A percentile compares a stretch with the other conserved stretches of the same genome.
These are phyloP conservation scores for Cryptococcus neoformans DNA, from an alignment of 1,284 basidiomycete genomes.

Conservation along the genomic window DNA sequence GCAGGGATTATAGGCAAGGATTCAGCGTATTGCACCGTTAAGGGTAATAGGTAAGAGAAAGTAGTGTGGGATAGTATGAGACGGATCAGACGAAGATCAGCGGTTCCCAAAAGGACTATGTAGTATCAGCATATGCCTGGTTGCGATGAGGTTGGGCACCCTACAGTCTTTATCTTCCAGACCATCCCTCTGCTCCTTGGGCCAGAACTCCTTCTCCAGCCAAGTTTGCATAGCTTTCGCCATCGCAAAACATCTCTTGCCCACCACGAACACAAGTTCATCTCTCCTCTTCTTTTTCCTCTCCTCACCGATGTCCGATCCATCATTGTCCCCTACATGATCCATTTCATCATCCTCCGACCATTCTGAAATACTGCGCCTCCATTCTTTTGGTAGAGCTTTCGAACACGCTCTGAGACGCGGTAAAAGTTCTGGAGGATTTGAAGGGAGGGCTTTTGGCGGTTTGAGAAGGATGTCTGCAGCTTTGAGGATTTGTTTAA, in stretches of 20 bases:
- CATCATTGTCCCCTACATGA: slow-evolving; percentile 9
- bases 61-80: slow-evolving; percentile 27
- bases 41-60: slow-evolving; percentile 22
- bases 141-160: neutral
- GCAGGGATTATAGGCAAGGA: slow-evolving; percentile 9
- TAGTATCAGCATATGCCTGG: neutral
- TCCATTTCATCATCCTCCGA: slow-evolving; percentile 15
- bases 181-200: slow-evolving; percentile 18
- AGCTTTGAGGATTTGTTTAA: slow-evolving; percentile 22
- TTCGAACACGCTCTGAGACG: slow-evolving; percentile 21
- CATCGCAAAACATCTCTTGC: slow-evolving; percentile 29
- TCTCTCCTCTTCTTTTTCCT: slow-evolving; percentile 10
- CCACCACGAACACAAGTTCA: slow-evolving; percentile 17
- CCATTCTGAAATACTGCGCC: slow-evolving; percentile 14
- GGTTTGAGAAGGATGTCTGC: slow-evolving; percentile 30
- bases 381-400: slow-evolving; percentile 22
- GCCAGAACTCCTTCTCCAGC: slow-evolving; percentile 36
- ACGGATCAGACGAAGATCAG: slow-evolving; percentile 30
- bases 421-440: slow-evolving; percentile 16
- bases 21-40: slow-evolving; percentile 18
- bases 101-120: slow-evolving; percentile 37
- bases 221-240: slow-evolving; percentile 23
- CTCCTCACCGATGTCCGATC: slow-evolving; percentile 1
- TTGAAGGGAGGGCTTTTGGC: slow-evolving; percentile 30
- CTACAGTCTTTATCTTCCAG: slow-evolving; percentile 29